Base-by-base conservation (phyloP, 2,329 filamentous ascomycete species). In the Cephalotrichum gorgonifer region DNA sequence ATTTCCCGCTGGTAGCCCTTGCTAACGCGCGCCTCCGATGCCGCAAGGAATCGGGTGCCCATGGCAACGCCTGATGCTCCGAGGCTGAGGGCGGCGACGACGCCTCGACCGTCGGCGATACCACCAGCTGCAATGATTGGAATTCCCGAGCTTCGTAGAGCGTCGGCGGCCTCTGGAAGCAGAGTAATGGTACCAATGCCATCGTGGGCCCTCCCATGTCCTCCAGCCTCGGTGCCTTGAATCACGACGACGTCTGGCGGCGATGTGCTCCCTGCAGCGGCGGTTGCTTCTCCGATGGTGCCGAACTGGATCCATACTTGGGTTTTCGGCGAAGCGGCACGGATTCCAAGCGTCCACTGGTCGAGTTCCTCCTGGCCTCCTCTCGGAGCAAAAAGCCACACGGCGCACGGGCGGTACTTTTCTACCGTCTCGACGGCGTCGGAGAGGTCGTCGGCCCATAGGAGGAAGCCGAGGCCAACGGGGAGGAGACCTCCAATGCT, bases 31-130 rank as follows among this genome's bases (percentile, higher is more conserved):
- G 69, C 60, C 54, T 73, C 69, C 0, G 50, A 56, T 0, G 65
- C 56, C 0, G 78, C 79, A 1, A 86, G 69, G 50, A 84, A 81
- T 7, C 80, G 70, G 1, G 83, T 86, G 0, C 83, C 83, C 67
- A 86, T 70, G 0, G 71, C 76, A 0, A 73, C 69, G 0, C 77
- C 82, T 0, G 64, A 60, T 1, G 76, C 75, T 0, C 78, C 76
- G 1, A 79, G 64, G 1, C 66, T 60, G 11, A 78, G 58, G 2
- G 72, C 70, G 0, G 75, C 74, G 6, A 70, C 74, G 1, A 74
- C 74, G 0, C 75, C 75, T 31, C 76, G 67, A 1, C 72, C 72
- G 50, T 82, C 73, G 6, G 69, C 69, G 49, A 85, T 71, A 1
- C 75, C 75, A 3, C 76, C 76, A 0, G 75, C 73, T 2, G 74